Conservation (phyloP, 441 rosid genomes). For the Viola pubescens region DNA sequence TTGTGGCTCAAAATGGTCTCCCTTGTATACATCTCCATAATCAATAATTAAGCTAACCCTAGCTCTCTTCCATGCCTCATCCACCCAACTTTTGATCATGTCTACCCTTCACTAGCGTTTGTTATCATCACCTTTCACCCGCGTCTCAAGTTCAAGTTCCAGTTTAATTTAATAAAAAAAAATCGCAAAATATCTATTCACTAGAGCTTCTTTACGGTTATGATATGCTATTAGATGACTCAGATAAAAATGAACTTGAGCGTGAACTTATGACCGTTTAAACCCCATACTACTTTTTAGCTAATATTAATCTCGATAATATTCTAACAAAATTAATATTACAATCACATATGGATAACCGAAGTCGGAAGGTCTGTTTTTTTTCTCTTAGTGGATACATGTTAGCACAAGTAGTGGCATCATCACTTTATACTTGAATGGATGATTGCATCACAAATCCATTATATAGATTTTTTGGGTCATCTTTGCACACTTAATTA, state of each 20-base stretch:
- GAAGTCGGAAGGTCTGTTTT: conserved; percentile 3
- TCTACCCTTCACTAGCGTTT: neutral
- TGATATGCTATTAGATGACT: too few relatives aligned
- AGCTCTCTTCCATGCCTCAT: neutral
- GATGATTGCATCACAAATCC: conserved; percentile 30
- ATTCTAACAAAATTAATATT: too few relatives aligned
- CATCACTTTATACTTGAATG: conserved; percentile 18
- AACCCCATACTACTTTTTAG: too few relatives aligned
- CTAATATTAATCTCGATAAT: too few relatives aligned
- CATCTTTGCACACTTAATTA: neutral
- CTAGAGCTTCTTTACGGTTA: too few relatives aligned
- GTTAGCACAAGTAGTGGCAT: neutral
- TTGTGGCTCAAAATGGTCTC: conserved; percentile 11
- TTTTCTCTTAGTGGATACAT: neutral
- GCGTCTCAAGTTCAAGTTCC: too few relatives aligned
- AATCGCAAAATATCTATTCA: too few relatives aligned
- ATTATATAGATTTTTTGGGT: neutral
- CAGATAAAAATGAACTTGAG: too few relatives aligned
- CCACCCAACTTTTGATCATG: neutral
- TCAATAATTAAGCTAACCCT: conserved; percentile 4
- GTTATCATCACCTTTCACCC: neutral
- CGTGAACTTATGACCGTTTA: too few relatives aligned
- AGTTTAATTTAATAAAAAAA: too few relatives aligned
- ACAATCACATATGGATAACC: neutral
- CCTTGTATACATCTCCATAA: neutral